Evolutionary conservation across 169 alveolate species (phyloP), one percentile per base, ranked within the genome.

Genomic region (Cryptosporidium canis): DNA sequence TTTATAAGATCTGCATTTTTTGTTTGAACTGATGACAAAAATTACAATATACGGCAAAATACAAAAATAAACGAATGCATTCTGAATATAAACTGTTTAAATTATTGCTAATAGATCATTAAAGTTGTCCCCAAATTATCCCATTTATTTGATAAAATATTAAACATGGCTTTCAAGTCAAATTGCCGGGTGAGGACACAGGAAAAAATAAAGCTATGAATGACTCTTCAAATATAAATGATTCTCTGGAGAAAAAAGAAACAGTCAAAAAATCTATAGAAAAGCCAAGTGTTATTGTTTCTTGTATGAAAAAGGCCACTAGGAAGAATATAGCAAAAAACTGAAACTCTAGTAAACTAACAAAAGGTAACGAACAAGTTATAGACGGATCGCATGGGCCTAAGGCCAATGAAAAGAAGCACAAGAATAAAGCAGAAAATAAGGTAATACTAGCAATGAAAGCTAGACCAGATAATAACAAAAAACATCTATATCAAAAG

Each of bases 301-400:
- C 84, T 47, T 66, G 84, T 31, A 70, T 70, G 67, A 70, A 70
- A 58, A 70, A 33, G 31, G 84, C 53, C 11, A 70, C 53, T 21
- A 70, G 53, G 39, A 70, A 70, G 31, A 67, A 70, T 29, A 70
- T 70, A 70, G n/a, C 53, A 5, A 70, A 70, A 24, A 55, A 51
- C 33, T 9, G 27, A 41, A 70, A 51, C 14, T 29, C 67, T 0
- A 55, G 53, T 33, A 37, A 48, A 35, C 53, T 53, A 14, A 1
- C 24, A 11, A 70, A 51, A 33, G 53, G 31, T 6, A 70, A 31
- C 1, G 29, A 35, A 9, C 11, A 3, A 24, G 18, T 11, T 14
- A 47, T 18, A 48, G 31, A 16, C 18, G 12, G 37, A 5, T 51
- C 84, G 6, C 37, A 27, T 6, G 47, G 16, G 18, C 27, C 65